Evolutionary conservation across 106 monocot species (phyloP).

Genomic region (Xerophyta viscosa): DNA sequence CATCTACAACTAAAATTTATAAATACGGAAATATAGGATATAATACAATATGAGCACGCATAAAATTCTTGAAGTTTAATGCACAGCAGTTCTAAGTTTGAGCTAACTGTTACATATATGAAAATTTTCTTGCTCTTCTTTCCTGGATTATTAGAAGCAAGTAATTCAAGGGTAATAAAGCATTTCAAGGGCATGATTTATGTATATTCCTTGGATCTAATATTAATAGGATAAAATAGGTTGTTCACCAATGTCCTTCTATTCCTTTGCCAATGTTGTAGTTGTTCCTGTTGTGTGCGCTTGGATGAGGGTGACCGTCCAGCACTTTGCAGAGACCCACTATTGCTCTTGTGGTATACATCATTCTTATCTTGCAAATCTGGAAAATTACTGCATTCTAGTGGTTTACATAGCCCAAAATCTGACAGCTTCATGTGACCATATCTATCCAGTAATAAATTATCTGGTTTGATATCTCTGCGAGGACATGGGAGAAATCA

Average conservation of each 20-base stretch:
- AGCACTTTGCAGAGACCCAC: slow-evolving; percentile 18
- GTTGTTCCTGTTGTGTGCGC: slow-evolving; percentile 62
- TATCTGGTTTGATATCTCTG: slow-evolving; percentile 79
- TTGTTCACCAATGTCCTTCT: too few relatives aligned
- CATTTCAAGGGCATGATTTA: too few relatives aligned
- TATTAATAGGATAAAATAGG: too few relatives aligned
- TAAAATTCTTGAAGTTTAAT: slow-evolving; percentile 1
- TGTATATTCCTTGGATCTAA: too few relatives aligned
- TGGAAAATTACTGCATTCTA: slow-evolving; percentile 58
- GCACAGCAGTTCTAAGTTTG: too few relatives aligned
- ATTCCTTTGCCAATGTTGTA: slow-evolving; percentile 73
- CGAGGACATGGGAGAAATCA: neutral
- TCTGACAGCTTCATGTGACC: slow-evolving; percentile 87
- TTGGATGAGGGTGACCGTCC: slow-evolving; percentile 28
- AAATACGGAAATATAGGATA: too few relatives aligned
- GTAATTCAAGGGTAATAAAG: too few relatives aligned
- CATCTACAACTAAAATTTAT: too few relatives aligned
- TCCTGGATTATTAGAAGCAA: too few relatives aligned
- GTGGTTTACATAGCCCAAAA: slow-evolving; percentile 74
- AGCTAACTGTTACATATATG: too few relatives aligned
- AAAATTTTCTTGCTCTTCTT: too few relatives aligned
- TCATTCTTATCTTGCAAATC: slow-evolving; percentile 50
- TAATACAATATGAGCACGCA: too few relatives aligned
- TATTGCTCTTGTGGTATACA: slow-evolving; percentile 36
- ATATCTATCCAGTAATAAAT: slow-evolving; percentile 58